These are phyloP conservation scores for Cucumis melo DNA, from an alignment of 306 rosid species.

Conservation along the genomic window DNA sequence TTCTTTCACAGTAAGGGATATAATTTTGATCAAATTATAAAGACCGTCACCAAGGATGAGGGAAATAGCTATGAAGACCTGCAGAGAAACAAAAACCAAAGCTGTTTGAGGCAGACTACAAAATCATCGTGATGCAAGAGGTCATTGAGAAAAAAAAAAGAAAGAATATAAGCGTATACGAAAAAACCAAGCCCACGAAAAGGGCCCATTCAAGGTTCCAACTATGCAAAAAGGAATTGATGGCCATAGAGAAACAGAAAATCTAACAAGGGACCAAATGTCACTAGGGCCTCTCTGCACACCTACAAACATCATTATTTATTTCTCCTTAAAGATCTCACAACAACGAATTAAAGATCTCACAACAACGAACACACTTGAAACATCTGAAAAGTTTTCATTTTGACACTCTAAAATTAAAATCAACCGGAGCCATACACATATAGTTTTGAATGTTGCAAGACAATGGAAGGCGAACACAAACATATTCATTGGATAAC, in stretches of 20 bases:
- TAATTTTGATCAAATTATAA: slow-evolving; percentile 67
- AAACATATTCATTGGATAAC: background rate
- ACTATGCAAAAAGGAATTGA: too few species aligned
- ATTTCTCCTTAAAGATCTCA: too few species aligned
- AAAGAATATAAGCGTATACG: too few species aligned
- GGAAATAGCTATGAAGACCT: slow-evolving; percentile 62
- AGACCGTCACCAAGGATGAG: slow-evolving; percentile 90
- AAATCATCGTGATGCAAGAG: background rate
- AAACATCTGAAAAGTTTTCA: background rate
- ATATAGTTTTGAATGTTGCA: background rate
- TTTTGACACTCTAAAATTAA: background rate
- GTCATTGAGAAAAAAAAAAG: too few species aligned
- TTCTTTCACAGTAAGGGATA: slow-evolving; percentile 48
- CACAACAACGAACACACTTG: too few species aligned
- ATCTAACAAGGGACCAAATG: too few species aligned
- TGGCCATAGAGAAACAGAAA: too few species aligned
- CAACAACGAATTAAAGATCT: too few species aligned
- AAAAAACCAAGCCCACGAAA: too few species aligned
- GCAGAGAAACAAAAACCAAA: background rate
- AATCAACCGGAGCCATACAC: background rate
- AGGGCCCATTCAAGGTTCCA: too few species aligned
- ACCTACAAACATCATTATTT: too few species aligned
- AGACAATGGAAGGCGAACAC: background rate
- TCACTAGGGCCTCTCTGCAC: too few species aligned
- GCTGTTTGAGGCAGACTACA: background rate